Base-by-base conservation (phyloP, 2,329 filamentous ascomycete species). In the Knoxdaviesia capensis region DNA sequence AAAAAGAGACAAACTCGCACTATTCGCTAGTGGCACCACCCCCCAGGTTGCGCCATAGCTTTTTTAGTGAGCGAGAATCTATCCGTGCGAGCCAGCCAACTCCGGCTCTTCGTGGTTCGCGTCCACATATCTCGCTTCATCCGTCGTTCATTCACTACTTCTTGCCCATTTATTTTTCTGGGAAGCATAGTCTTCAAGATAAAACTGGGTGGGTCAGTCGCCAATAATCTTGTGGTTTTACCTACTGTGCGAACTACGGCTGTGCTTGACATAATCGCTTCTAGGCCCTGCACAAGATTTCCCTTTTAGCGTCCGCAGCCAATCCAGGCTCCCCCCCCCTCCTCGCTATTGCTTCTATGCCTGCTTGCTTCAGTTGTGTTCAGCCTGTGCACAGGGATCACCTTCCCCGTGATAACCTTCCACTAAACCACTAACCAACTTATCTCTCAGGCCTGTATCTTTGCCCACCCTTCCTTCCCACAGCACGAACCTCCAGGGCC, bases 81-180 rank as follows among this genome's bases (percentile, higher is more conserved):
- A 20, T 20, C 20, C 3, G 20, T 20, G 20, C 20, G 20, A 20
- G 20, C 20, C 20, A 20, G 20, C 20, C 20, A 20, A 20, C 20
- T 20, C 20, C 20, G 20, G 20, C 20, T 20, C 20, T 20, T 20
- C 20, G 20, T 2, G 20, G 20, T 20, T 20, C 20, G 20, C 20
- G 20, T 20, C 2, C 20, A 2, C 28, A 40, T 33, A 32, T n/a
- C 32, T 40, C 11, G n/a, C 30, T 30, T 39, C 40, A 31, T 38
- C 11, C n/a, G 37, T 7, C 30, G 40, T 48, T 43, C 41, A 46
- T 44, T 46, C 43, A 44, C 47, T 45, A 46, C 46, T 40, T 34
- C 30, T 41, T 34, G 31, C 30, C n/a, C 41, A 30, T 34, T 28
- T 37, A n/a, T 20, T 33, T 11, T 34, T 29, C 39, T 20, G 20